Conservation (phyloP, 2,329 filamentous ascomycete species). For the Cladobotryum mycophilum region DNA sequence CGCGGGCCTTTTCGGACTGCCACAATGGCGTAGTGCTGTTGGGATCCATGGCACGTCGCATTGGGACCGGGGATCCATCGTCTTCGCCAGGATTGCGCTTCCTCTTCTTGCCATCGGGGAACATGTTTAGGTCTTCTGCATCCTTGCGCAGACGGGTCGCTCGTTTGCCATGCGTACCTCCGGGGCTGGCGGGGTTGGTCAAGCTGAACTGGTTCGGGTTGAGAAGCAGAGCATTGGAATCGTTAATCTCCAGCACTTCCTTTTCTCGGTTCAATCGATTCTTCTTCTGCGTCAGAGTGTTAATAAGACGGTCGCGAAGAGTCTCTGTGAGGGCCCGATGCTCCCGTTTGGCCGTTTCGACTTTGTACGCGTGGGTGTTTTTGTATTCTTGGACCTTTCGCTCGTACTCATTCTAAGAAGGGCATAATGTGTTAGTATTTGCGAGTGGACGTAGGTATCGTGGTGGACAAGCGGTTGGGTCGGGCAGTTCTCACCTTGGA, state of each 20-base stretch:
- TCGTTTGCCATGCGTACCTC: slow-evolving; percentile 57
- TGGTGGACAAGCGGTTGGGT: not conserved
- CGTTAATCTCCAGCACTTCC: slow-evolving; percentile 61
- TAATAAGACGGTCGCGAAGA: slow-evolving; percentile 60
- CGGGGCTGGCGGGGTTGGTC: slow-evolving; percentile 57
- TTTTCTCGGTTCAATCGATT: slow-evolving; percentile 59
- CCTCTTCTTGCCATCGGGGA: slow-evolving; percentile 53
- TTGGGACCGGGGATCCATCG: slow-evolving; percentile 56
- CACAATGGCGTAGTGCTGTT: slow-evolving; percentile 55
- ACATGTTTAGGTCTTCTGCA: slow-evolving; percentile 51
- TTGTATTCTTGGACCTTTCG: slow-evolving; percentile 54
- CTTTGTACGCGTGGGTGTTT: slow-evolving; percentile 54
- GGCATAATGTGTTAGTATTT: not conserved
- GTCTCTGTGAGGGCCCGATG: slow-evolving; percentile 53
- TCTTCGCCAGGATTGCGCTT: slow-evolving; percentile 56
- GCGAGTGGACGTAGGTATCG: not conserved
- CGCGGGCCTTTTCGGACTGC: slow-evolving; percentile 53
- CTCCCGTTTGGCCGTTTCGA: slow-evolving; percentile 57
- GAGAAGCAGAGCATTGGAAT: slow-evolving; percentile 57
- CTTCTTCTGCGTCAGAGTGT: slow-evolving; percentile 59
- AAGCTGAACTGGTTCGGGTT: slow-evolving; percentile 64
- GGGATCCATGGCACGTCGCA: slow-evolving; percentile 49
- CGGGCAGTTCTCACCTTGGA: slow-evolving; percentile 56
- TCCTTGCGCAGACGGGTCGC: slow-evolving; percentile 56
- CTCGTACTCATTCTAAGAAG: slow-evolving; percentile 55